Percentiles rank a stretch among this genome's conserved stretches.
phyloP scores from a whole-genome alignment of 169 alveolate genomes.

The Babesia ovis region DNA sequence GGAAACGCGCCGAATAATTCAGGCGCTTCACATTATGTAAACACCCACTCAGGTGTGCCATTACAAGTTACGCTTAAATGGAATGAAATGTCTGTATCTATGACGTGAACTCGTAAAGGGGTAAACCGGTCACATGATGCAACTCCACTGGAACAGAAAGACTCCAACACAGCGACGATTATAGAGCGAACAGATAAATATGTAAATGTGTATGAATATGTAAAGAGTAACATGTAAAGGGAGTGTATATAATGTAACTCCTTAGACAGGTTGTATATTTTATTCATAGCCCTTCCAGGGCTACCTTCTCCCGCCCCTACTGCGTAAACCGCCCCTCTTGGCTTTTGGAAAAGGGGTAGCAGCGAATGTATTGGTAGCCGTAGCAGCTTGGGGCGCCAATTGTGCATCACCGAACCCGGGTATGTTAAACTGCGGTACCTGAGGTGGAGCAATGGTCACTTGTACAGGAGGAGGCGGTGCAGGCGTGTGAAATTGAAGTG shows the following conservation, averaged over 20 bases:
- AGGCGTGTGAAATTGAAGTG: neutral
- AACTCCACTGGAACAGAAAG: too few species aligned
- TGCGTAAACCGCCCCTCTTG: conserved; percentile 20
- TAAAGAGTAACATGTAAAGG: too few species aligned
- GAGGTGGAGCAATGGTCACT: neutral
- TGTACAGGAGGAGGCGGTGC: conserved; percentile 1
- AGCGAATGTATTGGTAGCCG: conserved; percentile 26
- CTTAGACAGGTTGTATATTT: too few species aligned
- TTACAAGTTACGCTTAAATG: too few species aligned
- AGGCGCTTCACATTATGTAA: conserved; percentile 26
- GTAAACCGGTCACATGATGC: too few species aligned
- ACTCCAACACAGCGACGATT: too few species aligned
- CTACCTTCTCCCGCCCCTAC: conserved; percentile 30
- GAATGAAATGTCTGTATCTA: too few species aligned
- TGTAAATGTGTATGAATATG: too few species aligned
- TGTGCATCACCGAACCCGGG: conserved; percentile 28
- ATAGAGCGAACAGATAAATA: too few species aligned
- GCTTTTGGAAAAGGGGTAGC: conserved; percentile 23
- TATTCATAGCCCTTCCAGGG: neutral
- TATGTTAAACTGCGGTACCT: conserved; percentile 34
- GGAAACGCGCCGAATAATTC: conserved; percentile 56
- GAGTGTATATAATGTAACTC: too few species aligned
- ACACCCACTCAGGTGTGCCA: conserved; percentile 19
- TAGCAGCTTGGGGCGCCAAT: neutral
- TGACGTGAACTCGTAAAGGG: too few species aligned